These are phyloP conservation scores for Aspergillus sclerotialis DNA, from an alignment of 2,329 filamentous ascomycete species.

Conservation along the genomic window DNA sequence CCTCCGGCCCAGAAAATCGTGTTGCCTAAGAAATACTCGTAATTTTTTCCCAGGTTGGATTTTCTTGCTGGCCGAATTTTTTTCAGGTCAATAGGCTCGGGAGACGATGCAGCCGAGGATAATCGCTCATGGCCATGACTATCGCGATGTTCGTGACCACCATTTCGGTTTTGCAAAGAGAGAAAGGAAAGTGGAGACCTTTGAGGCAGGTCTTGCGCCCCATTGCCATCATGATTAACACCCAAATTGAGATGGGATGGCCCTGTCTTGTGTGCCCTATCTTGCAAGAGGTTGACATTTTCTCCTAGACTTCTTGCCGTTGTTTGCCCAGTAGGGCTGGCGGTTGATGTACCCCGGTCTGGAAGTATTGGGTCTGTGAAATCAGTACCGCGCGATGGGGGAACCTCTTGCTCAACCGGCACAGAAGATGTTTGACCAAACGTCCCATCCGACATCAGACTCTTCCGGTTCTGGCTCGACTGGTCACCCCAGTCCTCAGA, in stretches of 20 bases:
- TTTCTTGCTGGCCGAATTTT: conserved; percentile 23
- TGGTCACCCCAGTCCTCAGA: conserved; percentile 41
- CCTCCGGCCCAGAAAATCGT: conserved; percentile 84
- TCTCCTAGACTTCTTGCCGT: conserved; percentile 62
- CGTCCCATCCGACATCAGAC: conserved; percentile 51
- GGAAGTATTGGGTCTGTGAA: conserved; percentile 67
- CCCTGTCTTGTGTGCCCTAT: conserved; percentile 26
- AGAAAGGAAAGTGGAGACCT: conserved; percentile 71
- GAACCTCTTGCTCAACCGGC: conserved; percentile 44
- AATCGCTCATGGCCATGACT: conserved; percentile 70
- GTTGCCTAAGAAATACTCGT: conserved; percentile 91
- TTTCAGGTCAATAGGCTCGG: conserved; percentile 52
- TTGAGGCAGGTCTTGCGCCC: conserved; percentile 51
- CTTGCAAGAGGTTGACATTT: conserved; percentile 70
- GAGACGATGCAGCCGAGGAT: conserved; percentile 72
- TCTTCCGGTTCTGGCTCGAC: conserved; percentile 49
- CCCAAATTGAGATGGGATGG: conserved; percentile 52
- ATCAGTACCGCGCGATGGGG: conserved; percentile 74
- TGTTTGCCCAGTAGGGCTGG: conserved; percentile 59
- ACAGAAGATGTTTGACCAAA: conserved; percentile 29
- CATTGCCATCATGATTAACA: conserved; percentile 51
- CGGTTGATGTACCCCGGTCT: conserved; percentile 65
- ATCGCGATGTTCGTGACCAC: conserved; percentile 46
- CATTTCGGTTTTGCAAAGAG: conserved; percentile 51
- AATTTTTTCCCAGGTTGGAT: conserved; percentile 59